Evolutionary conservation across 495 filamentous ascomycete species (phyloP).

Genomic region (Podospora sp.): DNA sequence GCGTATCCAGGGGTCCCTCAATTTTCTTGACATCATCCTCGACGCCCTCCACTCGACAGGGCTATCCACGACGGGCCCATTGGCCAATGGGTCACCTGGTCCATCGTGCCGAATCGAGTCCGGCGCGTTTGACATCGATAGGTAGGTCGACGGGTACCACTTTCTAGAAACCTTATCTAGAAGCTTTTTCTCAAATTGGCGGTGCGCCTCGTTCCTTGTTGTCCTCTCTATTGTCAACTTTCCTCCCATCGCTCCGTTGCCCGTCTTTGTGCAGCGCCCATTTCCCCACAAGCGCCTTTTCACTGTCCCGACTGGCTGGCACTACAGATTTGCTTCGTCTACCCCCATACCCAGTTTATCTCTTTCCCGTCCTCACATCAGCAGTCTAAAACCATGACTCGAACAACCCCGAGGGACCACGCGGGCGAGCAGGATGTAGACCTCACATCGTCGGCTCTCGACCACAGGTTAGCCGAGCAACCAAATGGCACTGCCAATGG

Average conservation of each 20-base stretch:
- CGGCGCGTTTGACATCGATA: not conserved
- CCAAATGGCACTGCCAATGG: conserved; percentile 24
- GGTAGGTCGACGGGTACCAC: not conserved
- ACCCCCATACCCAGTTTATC: not conserved
- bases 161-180: conserved; percentile 15
- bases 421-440: conserved; percentile 41
- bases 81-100: conserved; percentile 39
- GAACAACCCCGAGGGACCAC: conserved; percentile 30
- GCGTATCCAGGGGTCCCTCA: not conserved
- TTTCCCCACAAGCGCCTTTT: not conserved
- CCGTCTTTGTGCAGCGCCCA: not conserved
- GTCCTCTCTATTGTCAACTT: conserved; percentile 7
- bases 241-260: conserved; percentile 1
- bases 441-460: conserved; percentile 47
- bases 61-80: conserved; percentile 23
- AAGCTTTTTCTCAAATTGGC: not conserved
- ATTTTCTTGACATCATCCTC: conserved; percentile 19
- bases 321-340: not conserved
- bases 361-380: conserved; percentile 9
- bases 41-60: conserved; percentile 21
- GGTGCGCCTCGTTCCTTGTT: conserved; percentile 1
- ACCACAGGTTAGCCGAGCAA: conserved; percentile 43
- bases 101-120: conserved; percentile 1
- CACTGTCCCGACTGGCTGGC: not conserved
- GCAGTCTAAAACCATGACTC: conserved; percentile 36